These are phyloP conservation scores for Ophiostoma sp. DNA, from an alignment of 2,329 filamentous ascomycete species.

Conservation along the genomic window DNA sequence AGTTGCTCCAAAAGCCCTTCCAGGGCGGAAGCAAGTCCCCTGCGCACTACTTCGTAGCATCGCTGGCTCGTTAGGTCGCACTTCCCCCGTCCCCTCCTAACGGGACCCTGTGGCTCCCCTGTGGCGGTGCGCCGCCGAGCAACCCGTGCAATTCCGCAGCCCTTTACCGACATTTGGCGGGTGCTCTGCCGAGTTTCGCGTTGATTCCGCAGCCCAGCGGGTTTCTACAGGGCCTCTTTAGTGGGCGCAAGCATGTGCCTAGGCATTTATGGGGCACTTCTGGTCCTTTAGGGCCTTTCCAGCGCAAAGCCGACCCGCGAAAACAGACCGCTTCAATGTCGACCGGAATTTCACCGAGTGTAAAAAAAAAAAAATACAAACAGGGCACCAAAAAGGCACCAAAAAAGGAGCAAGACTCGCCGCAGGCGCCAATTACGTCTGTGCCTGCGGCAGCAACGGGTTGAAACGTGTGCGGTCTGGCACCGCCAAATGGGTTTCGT, in stretches of 20 bases:
- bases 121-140: conserved; percentile 15
- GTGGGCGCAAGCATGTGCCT: not conserved
- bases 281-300: not conserved
- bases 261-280: not conserved
- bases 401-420: not conserved
- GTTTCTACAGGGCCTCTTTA: not conserved
- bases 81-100: not conserved
- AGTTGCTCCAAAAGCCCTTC: not conserved
- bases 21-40: conserved; percentile 17
- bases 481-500: conserved; percentile 13
- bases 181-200: conserved; percentile 10
- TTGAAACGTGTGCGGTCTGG: conserved; percentile 10
- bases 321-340: conserved; percentile 24
- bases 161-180: conserved; percentile 24
- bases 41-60: not conserved
- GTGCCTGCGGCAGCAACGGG: not conserved
- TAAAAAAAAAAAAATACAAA: not conserved
- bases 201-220: not conserved
- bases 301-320: conserved; percentile 7
- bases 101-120: not conserved
- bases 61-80: not conserved
- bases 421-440: conserved; percentile 10
- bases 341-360: conserved; percentile 24
- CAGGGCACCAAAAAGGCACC: not conserved
- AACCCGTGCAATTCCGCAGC: conserved; percentile 26